Base-by-base conservation (phyloP, 2,329 filamentous ascomycete genomes). In the Fonsecaea monophora region DNA sequence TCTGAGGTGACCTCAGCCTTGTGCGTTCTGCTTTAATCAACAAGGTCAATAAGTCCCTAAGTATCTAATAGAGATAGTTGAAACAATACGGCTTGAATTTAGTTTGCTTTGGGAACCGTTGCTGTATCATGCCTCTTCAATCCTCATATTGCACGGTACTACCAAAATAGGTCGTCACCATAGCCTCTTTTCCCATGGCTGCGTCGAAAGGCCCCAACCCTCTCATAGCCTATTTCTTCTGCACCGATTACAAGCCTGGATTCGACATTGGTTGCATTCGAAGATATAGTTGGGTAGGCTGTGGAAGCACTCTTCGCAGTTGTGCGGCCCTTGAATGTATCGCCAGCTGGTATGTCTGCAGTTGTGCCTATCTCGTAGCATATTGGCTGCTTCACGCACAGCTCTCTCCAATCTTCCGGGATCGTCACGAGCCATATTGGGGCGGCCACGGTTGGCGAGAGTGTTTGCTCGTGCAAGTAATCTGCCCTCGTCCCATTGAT, bases 401-500 rank as follows among this genome's bases (percentile, higher is more conserved):
- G 58, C 57, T 38, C 63, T 45, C 4, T 50, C 37, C 21, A 45
- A 57, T n/a, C 53, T 48, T 30, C 10, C 32, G 6, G 53, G 40
- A 34, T 64, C 35, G 42, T 61, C 58, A 12, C 13, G 56, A 25
- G 45, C 42, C 21, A 65, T 56, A 37, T 66, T 62, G 50, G 55
- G 68, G 3, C 64, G 67, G 9, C 70, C 66, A 25, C 68, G 68
- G 25, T 67, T 53, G n/a, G 59, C 68, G n/a, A 70, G 37, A 15
- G n/a, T 13, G 18, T 64, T 61, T 18, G 68, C 71, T 60, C 71
- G 61, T 5, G 53, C 64, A 12, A 69, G 12, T 2, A 77, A 68
- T 50, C 72, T 64, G n/a, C 70, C 53, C 62, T 77, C 73, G 18
- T 75, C 55, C 73, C 74, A 77, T 9, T 72, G 58, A 13, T 35